These are phyloP conservation scores for Glutinoglossum americanum DNA, from an alignment of 495 filamentous ascomycete species.

Conservation along the genomic window DNA sequence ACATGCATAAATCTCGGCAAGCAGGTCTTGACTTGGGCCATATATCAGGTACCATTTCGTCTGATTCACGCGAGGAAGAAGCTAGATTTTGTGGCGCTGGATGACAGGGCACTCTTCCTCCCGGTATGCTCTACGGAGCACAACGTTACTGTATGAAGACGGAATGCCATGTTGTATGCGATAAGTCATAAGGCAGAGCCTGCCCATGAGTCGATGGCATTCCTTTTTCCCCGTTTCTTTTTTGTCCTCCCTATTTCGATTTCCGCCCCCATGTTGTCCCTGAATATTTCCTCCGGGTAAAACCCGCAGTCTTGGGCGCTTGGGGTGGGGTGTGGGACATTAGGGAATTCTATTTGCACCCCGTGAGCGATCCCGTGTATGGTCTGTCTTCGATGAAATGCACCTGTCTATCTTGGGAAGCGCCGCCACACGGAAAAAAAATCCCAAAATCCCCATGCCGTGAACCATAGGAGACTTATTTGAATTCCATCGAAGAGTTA, in stretches of 20 bases:
- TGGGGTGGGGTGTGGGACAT: background rate
- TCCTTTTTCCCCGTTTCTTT: background rate
- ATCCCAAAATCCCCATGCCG: background rate
- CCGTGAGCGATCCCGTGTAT: background rate
- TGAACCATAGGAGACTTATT: background rate
- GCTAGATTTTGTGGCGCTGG: background rate
- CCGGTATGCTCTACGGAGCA: too few species aligned
- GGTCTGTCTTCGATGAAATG: background rate
- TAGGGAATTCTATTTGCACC: background rate
- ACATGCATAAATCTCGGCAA: background rate
- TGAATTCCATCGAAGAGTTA: background rate
- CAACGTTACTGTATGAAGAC: too few species aligned
- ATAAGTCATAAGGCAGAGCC: background rate
- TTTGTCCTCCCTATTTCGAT: background rate
- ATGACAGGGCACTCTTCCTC: background rate
- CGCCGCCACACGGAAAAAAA: background rate
- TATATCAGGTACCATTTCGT: background rate
- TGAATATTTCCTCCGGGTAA: background rate
- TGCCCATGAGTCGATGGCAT: background rate
- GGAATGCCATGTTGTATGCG: background rate
- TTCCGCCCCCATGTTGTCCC: background rate
- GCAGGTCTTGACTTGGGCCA: background rate
- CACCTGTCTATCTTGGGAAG: too few species aligned
- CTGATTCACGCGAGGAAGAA: background rate
- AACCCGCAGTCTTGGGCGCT: background rate